Evolutionary conservation across 768 basidiomycete species (phyloP).

Genomic region (Myochromella boudieri): DNA sequence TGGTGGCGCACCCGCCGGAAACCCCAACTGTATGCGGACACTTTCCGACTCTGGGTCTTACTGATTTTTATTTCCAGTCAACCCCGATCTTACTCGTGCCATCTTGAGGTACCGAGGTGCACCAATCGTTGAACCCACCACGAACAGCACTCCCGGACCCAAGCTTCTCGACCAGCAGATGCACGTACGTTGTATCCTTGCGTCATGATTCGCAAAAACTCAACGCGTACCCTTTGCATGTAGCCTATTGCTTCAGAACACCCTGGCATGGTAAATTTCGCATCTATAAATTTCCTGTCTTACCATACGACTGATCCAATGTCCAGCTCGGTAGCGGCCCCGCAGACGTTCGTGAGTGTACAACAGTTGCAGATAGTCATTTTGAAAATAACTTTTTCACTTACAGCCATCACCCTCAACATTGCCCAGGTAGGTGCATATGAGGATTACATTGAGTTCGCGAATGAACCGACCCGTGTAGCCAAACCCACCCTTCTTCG

Average conservation of each 20-base stretch:
- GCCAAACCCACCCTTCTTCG: constrained; percentile 31
- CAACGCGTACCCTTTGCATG: background rate
- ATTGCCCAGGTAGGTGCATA: constrained; percentile 16
- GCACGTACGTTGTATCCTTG: constrained; percentile 16
- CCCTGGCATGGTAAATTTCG: constrained; percentile 14
- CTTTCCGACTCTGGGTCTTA: background rate
- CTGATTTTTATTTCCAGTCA: constrained; percentile 7
- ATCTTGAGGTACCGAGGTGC: constrained; percentile 34
- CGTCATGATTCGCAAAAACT: background rate
- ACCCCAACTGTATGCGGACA: constrained; percentile 22
- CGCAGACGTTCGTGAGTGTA: constrained; percentile 17
- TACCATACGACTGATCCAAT: background rate
- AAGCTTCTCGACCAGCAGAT: constrained; percentile 21
- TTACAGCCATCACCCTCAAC: constrained; percentile 18
- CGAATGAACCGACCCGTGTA: background rate
- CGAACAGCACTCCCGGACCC: constrained; percentile 13
- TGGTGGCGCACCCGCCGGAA: constrained; percentile 18
- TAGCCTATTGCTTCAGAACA: constrained; percentile 17
- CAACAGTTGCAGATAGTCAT: background rate
- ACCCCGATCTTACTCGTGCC: constrained; percentile 27
- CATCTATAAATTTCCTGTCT: background rate
- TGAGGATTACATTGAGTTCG: background rate
- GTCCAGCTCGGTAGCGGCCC: constrained; percentile 18
- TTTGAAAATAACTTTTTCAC: background rate
- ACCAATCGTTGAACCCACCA: constrained; percentile 24